phyloP scores from a whole-genome alignment of 257 asterid genomes.

The Solanum medicagineum region DNA sequence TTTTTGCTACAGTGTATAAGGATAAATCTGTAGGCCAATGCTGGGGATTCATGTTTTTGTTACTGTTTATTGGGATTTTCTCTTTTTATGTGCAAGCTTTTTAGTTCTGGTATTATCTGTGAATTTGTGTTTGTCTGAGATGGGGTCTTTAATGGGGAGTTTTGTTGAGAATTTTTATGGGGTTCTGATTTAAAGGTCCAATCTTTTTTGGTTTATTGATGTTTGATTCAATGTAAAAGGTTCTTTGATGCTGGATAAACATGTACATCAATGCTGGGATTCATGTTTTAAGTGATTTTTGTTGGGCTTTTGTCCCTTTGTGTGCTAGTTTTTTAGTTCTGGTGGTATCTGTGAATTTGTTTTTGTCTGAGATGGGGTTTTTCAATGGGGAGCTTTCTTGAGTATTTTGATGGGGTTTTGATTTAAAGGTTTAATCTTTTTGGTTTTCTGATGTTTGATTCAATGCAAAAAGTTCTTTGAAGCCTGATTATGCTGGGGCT shows the following conservation, averaged over 20 bases:
- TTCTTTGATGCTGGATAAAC: background rate
- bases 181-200: too few species aligned
- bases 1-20: background rate
- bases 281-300: background rate
- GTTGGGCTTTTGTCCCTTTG: background rate
- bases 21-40: background rate
- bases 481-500: background rate
- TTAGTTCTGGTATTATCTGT: background rate
- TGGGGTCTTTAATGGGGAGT: too few species aligned
- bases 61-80: background rate
- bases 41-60: background rate
- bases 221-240: background rate
- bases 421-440: background rate
- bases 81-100: too few species aligned
- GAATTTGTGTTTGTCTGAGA: too few species aligned
- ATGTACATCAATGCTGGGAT: background rate
- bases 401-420: background rate
- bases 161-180: too few species aligned
- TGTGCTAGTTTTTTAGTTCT: background rate
- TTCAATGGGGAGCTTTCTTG: too few species aligned
- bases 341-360: background rate
- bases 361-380: background rate
- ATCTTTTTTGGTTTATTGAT: too few species aligned
- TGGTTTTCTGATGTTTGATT: background rate
- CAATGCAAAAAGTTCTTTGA: background rate